Conservation (phyloP, 768 basidiomycete genomes). For the Sarcodon sp. region DNA sequence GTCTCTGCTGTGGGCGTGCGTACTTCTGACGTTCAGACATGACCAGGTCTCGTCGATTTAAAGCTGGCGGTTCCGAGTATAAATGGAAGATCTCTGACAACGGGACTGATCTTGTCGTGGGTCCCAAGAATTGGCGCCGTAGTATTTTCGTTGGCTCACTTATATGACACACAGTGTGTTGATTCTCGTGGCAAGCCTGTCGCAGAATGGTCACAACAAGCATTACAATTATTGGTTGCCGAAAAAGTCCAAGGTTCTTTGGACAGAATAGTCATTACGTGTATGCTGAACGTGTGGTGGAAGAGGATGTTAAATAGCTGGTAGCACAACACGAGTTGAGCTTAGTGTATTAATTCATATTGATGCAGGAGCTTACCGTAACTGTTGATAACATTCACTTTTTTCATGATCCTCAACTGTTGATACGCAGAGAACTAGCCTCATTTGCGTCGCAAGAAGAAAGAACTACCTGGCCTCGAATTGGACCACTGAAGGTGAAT, state of each 20-base stretch:
- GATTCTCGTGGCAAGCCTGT: constrained; percentile 33
- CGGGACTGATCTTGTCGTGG: constrained; percentile 30
- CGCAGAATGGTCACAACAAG: constrained; percentile 31
- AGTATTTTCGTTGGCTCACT: background rate
- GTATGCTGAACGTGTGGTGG: constrained; percentile 39
- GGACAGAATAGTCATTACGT: constrained; percentile 41
- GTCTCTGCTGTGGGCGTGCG: background rate
- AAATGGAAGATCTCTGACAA: constrained; percentile 42
- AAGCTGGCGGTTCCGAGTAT: constrained; percentile 32
- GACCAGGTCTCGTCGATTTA: constrained; percentile 41
- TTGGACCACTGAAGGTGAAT: constrained; percentile 48
- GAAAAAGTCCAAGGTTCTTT: constrained; percentile 25
- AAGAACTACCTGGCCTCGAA: constrained; percentile 60
- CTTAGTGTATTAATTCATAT: too few relatives aligned
- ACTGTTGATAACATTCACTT: background rate
- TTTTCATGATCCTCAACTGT: background rate
- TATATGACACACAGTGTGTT: constrained; percentile 23
- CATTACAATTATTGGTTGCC: constrained; percentile 26
- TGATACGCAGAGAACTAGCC: background rate
- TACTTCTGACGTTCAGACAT: background rate
- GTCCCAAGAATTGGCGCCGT: constrained; percentile 8
- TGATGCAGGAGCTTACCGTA: background rate
- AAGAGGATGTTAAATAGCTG: constrained; percentile 13
- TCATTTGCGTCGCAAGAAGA: too few relatives aligned
- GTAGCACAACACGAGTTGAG: too few relatives aligned